A percentile compares a stretch with the other conserved stretches of the same genome.
These are phyloP conservation scores for Inonotus hispidus DNA, from an alignment of 1,284 basidiomycete species.

Conservation along the genomic window DNA sequence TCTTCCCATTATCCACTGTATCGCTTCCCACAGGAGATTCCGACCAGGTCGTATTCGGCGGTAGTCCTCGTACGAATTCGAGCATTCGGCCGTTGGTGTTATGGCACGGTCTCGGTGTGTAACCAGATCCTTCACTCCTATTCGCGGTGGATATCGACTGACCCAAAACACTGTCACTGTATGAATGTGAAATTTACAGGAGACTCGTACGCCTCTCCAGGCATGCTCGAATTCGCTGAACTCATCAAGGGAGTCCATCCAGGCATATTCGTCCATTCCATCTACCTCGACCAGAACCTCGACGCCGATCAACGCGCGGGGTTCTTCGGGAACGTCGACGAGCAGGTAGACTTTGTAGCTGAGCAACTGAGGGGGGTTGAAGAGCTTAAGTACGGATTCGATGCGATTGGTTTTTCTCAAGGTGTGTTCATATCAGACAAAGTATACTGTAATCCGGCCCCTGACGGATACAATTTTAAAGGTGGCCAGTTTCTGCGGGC, in stretches of 20 bases:
- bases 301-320: conserved; percentile 74
- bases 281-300: conserved; percentile 65
- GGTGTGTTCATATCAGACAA: conserved; percentile 39
- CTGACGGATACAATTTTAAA: conserved; percentile 20
- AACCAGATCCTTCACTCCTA: conserved; percentile 20
- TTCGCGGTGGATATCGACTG: conserved; percentile 16
- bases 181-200: conserved; percentile 30
- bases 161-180: conserved; percentile 22
- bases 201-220: conserved; percentile 58
- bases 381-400: conserved; percentile 74
- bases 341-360: conserved; percentile 63
- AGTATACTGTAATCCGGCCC: background rate
- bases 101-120: conserved; percentile 88
- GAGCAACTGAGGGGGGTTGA: conserved; percentile 63
- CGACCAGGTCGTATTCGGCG: background rate
- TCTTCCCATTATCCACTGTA: background rate
- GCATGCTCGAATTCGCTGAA: conserved; percentile 64
- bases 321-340: conserved; percentile 78
- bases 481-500: conserved; percentile 88
- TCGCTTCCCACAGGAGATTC: background rate
- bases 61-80: background rate
- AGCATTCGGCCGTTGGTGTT: conserved; percentile 71
- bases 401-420: conserved; percentile 92
- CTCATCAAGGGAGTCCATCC: conserved; percentile 69
- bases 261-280: conserved; percentile 82